Percentiles rank a stretch among this genome's conserved stretches.
phyloP scores from a whole-genome alignment of 345 rosid species.

The Corymbia maculata region DNA sequence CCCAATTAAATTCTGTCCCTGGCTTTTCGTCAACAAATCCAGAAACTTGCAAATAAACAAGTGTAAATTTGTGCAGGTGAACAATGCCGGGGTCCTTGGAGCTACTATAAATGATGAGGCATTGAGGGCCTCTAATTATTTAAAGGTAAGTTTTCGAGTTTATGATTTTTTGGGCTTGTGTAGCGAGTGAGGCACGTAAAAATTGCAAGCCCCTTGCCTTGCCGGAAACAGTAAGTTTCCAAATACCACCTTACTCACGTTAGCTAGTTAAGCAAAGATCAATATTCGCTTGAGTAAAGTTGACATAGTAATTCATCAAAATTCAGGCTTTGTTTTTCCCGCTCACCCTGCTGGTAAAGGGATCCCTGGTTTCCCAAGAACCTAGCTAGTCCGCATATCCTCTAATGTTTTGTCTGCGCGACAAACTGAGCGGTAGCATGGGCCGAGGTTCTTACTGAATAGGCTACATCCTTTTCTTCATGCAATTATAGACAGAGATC shows the following conservation, averaged over 20 bases:
- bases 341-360: background rate
- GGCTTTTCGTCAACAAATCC: background rate
- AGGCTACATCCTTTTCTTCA: background rate
- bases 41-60: background rate
- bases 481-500: background rate
- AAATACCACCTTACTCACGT: background rate
- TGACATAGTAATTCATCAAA: background rate
- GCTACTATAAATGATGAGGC: constrained; percentile 1
- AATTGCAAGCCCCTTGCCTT: background rate
- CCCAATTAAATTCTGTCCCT: background rate
- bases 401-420: background rate
- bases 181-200: background rate
- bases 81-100: constrained; percentile 14
- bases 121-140: background rate
- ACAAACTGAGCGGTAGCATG: background rate
- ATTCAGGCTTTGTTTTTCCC: background rate
- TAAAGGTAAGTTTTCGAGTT: background rate
- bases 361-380: background rate
- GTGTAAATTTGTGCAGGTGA: constrained; percentile 5
- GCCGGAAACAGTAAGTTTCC: background rate
- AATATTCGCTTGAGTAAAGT: background rate
- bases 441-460: background rate
- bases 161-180: background rate
- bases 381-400: background rate
- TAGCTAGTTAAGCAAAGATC: background rate